Evolutionary conservation across 495 filamentous ascomycete genomes (phyloP), one percentile per base, ranked within the genome.

Genomic region (Neurospora sp.): DNA sequence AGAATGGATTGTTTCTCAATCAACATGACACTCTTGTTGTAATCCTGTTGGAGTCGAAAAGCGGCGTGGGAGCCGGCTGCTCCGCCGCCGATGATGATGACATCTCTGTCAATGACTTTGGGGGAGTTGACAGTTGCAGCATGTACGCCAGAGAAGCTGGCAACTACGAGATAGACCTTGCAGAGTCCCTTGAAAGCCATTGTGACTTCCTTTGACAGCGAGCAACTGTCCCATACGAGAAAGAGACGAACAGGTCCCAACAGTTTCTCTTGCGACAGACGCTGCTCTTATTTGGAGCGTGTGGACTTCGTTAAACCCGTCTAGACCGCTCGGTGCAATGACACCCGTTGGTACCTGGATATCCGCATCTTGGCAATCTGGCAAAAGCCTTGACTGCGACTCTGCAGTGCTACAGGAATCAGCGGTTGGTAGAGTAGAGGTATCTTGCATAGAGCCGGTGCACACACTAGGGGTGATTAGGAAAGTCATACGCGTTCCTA

Each of bases 21-120:
- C 4, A 86, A 40, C 0, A 80, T 75, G 35, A 86, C 77, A 3
- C 73, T 81, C 70, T 84, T 83, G 16, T 77, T 74, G 53, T 75
- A 78, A 44, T 83, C 81, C 71, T 85, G 78, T 9, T 77, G 74
- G n/a, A 84, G 74, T 5, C 79, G 77, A 31, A 86, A 81, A 35
- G 83, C 85, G 35, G 85, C 83, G 69, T 86, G 84, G 10, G 84
- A 78, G 73, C 85, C 85, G 16, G 83, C 76, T 4, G 82, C 82
- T 42, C 85, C 84, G 16, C 85, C 84, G 16, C 85, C 84, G 45
- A 86, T 76, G 39, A 87, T 76, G 18, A 74, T 80, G 22, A 85
- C 81, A 77, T 78, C 78, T 42, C 39, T 74, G 8, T 53, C 27
- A 14, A 78, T 75, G 59, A 73, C 74, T 14, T 73, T 31, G 9